Evolutionary conservation across 2,329 filamentous ascomycete species (phyloP).

Genomic region (Mycosphaerelloides madeirae): DNA sequence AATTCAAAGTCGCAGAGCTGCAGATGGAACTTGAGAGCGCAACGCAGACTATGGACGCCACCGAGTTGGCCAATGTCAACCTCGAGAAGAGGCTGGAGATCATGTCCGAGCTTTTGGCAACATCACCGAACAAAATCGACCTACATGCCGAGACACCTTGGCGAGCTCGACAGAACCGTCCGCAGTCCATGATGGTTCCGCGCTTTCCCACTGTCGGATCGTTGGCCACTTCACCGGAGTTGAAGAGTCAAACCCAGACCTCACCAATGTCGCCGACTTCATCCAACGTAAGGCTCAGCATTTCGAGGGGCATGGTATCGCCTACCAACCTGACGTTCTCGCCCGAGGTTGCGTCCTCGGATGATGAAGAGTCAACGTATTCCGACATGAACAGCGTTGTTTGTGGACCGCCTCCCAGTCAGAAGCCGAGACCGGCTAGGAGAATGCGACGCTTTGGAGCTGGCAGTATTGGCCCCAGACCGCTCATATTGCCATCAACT

Average conservation of each 20-base stretch:
- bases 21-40: conserved; percentile 31
- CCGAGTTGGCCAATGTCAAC: conserved; percentile 34
- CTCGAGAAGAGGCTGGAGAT: conserved; percentile 37
- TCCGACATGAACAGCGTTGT: conserved; percentile 7
- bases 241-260: conserved; percentile 14
- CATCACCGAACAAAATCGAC: conserved; percentile 35
- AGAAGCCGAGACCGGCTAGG: conserved; percentile 20
- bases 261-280: conserved; percentile 8
- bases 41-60: conserved; percentile 29
- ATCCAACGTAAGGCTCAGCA: conserved; percentile 8
- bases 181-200: conserved; percentile 31
- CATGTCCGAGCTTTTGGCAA: conserved; percentile 34
- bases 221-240: conserved; percentile 24
- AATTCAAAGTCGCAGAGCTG: conserved; percentile 31
- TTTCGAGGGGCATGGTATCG: conserved; percentile 7
- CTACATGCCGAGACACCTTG: conserved; percentile 28
- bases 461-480: conserved; percentile 31
- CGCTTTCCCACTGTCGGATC: conserved; percentile 32
- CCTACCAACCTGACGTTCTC: conserved; percentile 14
- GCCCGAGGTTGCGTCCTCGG: conserved; percentile 16
- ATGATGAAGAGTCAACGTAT: conserved; percentile 9
- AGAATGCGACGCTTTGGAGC: conserved; percentile 35
- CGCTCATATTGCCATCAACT: conserved; percentile 32
- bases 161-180: conserved; percentile 25
- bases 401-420: conserved; percentile 1